These are phyloP conservation scores for Epichloe sylvatica DNA, from an alignment of 2,329 filamentous ascomycete genomes.

Conservation along the genomic window DNA sequence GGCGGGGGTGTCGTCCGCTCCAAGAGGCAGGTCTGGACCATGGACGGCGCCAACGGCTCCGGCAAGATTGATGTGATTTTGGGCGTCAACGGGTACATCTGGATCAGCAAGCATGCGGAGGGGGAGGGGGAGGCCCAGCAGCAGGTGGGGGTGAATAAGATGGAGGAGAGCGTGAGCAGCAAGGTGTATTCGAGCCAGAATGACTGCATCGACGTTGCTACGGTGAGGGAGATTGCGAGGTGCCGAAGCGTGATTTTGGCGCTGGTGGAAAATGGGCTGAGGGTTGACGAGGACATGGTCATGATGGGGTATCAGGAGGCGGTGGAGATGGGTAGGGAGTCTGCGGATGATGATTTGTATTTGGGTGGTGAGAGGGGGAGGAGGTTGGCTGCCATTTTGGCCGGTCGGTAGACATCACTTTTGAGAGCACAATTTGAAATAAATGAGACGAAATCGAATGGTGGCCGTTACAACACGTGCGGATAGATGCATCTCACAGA, in stretches of 20 bases:
- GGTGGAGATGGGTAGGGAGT: conserved; percentile 56
- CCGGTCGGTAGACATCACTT: conserved; percentile 10
- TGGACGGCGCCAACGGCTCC: conserved; percentile 43
- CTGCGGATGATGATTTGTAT: conserved; percentile 45
- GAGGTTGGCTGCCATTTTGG: conserved; percentile 30
- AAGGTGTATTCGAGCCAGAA: conserved; percentile 94
- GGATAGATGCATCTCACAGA: no score
- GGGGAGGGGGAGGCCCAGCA: conserved; percentile 29
- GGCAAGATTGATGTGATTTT: conserved; percentile 71
- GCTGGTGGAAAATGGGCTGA: conserved; percentile 66
- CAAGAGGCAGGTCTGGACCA: conserved; percentile 76
- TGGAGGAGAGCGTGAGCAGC: conserved; percentile 75
- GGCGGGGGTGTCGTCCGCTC: conserved; percentile 75
- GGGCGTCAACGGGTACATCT: conserved; percentile 94
- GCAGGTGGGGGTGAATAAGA: conserved; percentile 55
- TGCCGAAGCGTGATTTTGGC: conserved; percentile 70
- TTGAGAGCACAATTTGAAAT: neutral
- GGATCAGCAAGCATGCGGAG: conserved; percentile 75
- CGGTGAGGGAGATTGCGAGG: conserved; percentile 76
- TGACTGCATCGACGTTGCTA: conserved; percentile 62
- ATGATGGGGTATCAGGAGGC: conserved; percentile 70
- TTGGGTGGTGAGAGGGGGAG: conserved; percentile 44
- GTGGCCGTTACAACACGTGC: no score
- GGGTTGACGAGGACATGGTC: conserved; percentile 84
- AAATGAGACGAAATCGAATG: neutral